A percentile compares a stretch with the other conserved stretches of the same genome.
phyloP scores from a whole-genome alignment of 2,329 filamentous ascomycete genomes.

The Penicillium expansum region DNA sequence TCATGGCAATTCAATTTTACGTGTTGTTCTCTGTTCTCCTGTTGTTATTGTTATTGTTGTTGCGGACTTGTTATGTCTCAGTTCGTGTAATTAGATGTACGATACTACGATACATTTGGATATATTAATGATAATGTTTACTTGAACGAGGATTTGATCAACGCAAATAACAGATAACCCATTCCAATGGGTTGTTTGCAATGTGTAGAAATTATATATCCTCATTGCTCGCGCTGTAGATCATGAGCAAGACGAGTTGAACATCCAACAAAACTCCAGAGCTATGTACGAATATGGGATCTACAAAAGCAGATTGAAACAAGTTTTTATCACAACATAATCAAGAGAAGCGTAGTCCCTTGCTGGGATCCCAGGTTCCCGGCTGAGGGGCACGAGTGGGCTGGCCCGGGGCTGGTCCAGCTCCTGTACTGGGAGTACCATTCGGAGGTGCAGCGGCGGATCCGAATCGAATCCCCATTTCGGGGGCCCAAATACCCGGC shows the following conservation, averaged over 20 bases:
- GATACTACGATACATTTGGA: not conserved
- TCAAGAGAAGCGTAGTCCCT: constrained; percentile 56
- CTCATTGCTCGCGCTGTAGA: not conserved
- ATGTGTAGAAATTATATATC: not conserved
- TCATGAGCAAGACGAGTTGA: not conserved
- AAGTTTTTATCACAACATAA: not conserved
- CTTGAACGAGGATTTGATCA: not conserved
- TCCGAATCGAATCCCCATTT: constrained; percentile 76
- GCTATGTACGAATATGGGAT: not conserved
- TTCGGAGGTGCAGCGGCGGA: constrained; percentile 36
- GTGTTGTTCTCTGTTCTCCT: not conserved
- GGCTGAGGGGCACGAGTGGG: constrained; percentile 18
- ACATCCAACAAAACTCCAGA: not conserved
- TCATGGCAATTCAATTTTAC: not conserved
- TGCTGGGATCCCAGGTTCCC: constrained; percentile 59
- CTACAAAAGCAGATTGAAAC: not conserved
- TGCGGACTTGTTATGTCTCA: not conserved
- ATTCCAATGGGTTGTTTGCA: not conserved
- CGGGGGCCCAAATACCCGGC: constrained; percentile 70
- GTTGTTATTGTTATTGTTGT: not conserved
- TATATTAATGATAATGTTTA: not conserved
- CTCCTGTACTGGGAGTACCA: constrained; percentile 20
- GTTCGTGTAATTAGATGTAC: not conserved
- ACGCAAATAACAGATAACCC: not conserved
- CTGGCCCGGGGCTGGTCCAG: constrained; percentile 20